These are phyloP conservation scores for Gloeophyllum trabeum DNA, from an alignment of 768 basidiomycete species.

Conservation along the genomic window DNA sequence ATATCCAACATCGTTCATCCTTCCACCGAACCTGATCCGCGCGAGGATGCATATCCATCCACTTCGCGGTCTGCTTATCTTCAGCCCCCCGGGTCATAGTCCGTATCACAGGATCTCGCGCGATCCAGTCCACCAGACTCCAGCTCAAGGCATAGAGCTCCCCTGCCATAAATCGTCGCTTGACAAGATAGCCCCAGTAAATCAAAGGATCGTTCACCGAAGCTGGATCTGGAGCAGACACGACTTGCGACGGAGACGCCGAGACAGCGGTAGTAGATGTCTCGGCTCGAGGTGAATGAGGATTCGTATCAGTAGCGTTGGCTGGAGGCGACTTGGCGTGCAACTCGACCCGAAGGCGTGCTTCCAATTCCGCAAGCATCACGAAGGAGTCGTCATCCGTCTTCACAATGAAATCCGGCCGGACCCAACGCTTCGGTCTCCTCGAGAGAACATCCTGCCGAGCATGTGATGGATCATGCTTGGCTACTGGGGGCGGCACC, in stretches of 20 bases:
- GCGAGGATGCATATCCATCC: slow-evolving; percentile 83
- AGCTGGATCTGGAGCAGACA: background rate
- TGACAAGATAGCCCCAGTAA: slow-evolving; percentile 87
- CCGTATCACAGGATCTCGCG: slow-evolving; percentile 61
- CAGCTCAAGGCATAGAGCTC: slow-evolving; percentile 87
- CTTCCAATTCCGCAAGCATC: slow-evolving; percentile 89
- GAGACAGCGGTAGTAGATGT: background rate
- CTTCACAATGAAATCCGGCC: slow-evolving; percentile 89
- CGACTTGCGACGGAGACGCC: background rate
- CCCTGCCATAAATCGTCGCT: slow-evolving; percentile 91
- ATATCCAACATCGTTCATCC: slow-evolving; percentile 93
- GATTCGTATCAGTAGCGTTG: background rate
- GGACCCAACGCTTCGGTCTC: slow-evolving; percentile 52
- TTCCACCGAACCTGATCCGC: slow-evolving; percentile 77
- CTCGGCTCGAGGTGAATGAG: too few relatives aligned
- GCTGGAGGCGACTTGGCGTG: slow-evolving; percentile 28
- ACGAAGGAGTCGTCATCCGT: slow-evolving; percentile 94
- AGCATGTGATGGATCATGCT: slow-evolving; percentile 58
- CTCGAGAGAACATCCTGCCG: slow-evolving; percentile 35
- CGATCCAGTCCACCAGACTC: slow-evolving; percentile 79
- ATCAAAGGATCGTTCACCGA: slow-evolving; percentile 49
- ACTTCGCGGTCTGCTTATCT: slow-evolving; percentile 88
- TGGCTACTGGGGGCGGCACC: slow-evolving; percentile 49
- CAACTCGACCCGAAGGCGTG: slow-evolving; percentile 72
- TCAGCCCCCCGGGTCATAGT: slow-evolving; percentile 70